These are phyloP conservation scores for Diutina sp. DNA, from an alignment of 1,139 yeast species.

Conservation along the genomic window DNA sequence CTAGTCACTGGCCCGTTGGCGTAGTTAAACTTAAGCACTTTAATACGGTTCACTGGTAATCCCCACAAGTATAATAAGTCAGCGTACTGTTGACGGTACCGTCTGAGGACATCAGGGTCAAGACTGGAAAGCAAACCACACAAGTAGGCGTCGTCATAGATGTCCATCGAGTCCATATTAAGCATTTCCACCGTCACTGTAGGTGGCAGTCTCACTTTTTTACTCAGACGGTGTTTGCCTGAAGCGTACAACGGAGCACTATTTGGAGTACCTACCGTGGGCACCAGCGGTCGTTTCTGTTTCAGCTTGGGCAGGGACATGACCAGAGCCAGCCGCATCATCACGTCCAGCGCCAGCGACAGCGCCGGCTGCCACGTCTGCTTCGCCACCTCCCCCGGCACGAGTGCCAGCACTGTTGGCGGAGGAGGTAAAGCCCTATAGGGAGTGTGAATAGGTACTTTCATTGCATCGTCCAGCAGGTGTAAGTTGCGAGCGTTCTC, in stretches of 20 bases:
- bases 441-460: constrained; percentile 36
- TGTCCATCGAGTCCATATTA: constrained; percentile 43
- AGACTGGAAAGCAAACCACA: constrained; percentile 34
- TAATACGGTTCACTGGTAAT: constrained; percentile 60
- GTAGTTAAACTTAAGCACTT: constrained; percentile 64
- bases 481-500: background rate
- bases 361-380: background rate
- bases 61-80: constrained; percentile 79
- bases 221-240: background rate
- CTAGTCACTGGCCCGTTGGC: constrained; percentile 8
- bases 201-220: constrained; percentile 15
- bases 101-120: constrained; percentile 29
- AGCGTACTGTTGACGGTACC: constrained; percentile 65
- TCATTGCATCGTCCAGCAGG: constrained; percentile 1
- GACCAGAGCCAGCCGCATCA: background rate
- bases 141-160: constrained; percentile 34
- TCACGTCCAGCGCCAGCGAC: background rate
- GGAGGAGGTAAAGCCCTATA: constrained; percentile 14
- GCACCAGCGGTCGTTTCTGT: background rate
- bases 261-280: background rate
- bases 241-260: background rate
- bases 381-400: background rate
- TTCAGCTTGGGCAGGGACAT: background rate
- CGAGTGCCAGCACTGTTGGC: background rate
- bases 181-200: constrained; percentile 38